Percentiles rank a stretch among this genome's conserved stretches.
Conservation (phyloP, 306 rosid species). For the Rosa chinensis region DNA sequence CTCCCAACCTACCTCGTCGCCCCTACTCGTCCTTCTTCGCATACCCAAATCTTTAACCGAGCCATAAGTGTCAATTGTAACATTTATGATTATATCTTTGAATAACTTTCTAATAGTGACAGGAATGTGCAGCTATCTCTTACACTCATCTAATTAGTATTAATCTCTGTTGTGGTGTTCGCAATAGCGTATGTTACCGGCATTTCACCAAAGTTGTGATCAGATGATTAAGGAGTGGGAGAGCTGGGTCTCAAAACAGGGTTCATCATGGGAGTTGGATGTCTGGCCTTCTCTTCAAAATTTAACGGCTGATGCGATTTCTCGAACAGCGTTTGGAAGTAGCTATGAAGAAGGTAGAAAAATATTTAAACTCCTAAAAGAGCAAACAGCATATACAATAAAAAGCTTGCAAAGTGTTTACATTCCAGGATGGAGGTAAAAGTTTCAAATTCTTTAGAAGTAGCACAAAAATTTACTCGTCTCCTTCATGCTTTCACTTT, state of each 20-base stretch:
- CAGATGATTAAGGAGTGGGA: slow-evolving; percentile 41
- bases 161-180: not conserved
- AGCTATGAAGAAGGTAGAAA: slow-evolving; percentile 38
- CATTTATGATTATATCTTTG: too few relatives aligned
- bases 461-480: not conserved
- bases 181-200: slow-evolving; percentile 16
- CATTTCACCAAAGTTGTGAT: slow-evolving; percentile 23
- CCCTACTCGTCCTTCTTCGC: too few relatives aligned
- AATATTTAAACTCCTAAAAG: slow-evolving; percentile 32
- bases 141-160: not conserved
- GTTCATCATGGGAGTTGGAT: slow-evolving; percentile 23
- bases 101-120: too few relatives aligned
- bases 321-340: slow-evolving; percentile 49
- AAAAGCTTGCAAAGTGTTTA: not conserved
- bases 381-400: slow-evolving; percentile 2
- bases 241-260: not conserved
- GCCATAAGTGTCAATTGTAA: not conserved
- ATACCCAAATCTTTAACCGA: too few relatives aligned
- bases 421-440: slow-evolving; percentile 47
- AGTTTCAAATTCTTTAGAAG: not conserved
- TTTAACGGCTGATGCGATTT: slow-evolving; percentile 35
- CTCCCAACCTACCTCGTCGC: too few relatives aligned
- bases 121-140: not conserved
- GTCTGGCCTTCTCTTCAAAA: slow-evolving; percentile 38
- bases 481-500: not conserved